Base-by-base conservation (phyloP, 1,284 basidiomycete genomes). In the Cryptococcus hybrid region DNA sequence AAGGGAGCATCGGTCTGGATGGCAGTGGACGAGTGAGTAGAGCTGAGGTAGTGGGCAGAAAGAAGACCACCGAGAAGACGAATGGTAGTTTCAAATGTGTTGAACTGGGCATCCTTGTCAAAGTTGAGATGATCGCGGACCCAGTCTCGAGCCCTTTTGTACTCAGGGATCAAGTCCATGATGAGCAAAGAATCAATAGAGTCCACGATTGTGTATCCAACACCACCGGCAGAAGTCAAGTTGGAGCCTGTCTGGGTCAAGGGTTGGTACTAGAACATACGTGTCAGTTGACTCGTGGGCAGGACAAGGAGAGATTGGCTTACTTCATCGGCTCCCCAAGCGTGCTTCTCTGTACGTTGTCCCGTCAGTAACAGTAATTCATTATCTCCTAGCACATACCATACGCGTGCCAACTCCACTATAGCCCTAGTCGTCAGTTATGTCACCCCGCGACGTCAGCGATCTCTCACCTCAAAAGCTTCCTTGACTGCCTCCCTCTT, bases 81-180 rank as follows among this genome's bases (percentile, higher is more conserved):
- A 49, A 92, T 92, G 0, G 89, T 90, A 0, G 87, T 89, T 84
- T 98, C 94, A 67, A 98, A 98, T 0, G 90, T 92, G 74, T 88
- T 97, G 76, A 91, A 90, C 15, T 84, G 79, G 9, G 83, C 92
- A 67, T 92, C 86, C 9, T 86, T 82, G 40, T 95, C 87, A 70
- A 96, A 93, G 7, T 82, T 78, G 47, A 97, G 77, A 39, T 84
- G 80, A 34, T 82, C 80, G 34, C 80, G 82, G 15, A 96, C 83
- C 93, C 94, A 97, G 44, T 85, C 72, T 12, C 87, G 80, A 0
- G 93, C 90, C 9, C 88, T 82, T 49, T 80, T 62, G 69, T 92
- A 93, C 74, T 95, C 93, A 0, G 87, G 84, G 8, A 84, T 76
- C 9, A 94, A 81, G 1, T 87, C 89, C 86, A 96, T 88, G 54